phyloP scores from a whole-genome alignment of 768 basidiomycete genomes.

The Boletus pseudo-olivaceus region DNA sequence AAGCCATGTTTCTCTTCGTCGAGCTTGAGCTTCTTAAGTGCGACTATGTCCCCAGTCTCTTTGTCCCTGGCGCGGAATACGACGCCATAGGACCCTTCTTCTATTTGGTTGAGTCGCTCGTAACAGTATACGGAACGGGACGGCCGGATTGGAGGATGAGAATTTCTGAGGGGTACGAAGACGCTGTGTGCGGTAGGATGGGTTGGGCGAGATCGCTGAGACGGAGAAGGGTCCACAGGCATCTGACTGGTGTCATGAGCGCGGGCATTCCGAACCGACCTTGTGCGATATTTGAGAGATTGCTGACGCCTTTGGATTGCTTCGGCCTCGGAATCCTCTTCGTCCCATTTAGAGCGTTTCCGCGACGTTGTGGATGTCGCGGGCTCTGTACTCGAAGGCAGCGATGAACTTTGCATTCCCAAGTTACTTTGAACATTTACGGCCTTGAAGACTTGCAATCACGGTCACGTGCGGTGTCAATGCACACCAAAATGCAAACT shows the following conservation, averaged over 20 bases:
- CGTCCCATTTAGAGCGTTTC: slow-evolving; percentile 77
- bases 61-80: slow-evolving; percentile 97
- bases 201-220: slow-evolving; percentile 10
- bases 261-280: slow-evolving; percentile 30
- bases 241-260: slow-evolving; percentile 16
- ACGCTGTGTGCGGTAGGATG: slow-evolving; percentile 46
- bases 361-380: slow-evolving; percentile 52
- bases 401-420: slow-evolving; percentile 9
- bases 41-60: slow-evolving; percentile 92
- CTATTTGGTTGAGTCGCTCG: slow-evolving; percentile 94
- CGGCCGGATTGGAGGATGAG: slow-evolving; percentile 75
- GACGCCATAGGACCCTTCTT: slow-evolving; percentile 97
- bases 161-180: slow-evolving; percentile 71
- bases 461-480: slow-evolving; percentile 10
- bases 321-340: slow-evolving; percentile 43
- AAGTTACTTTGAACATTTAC: neutral
- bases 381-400: slow-evolving; percentile 30
- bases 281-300: slow-evolving; percentile 55
- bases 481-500: neutral
- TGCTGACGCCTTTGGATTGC: slow-evolving; percentile 33
- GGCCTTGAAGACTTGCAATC: neutral
- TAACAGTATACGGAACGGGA: slow-evolving; percentile 94
- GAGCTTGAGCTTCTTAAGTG: slow-evolving; percentile 95
- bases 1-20: slow-evolving; percentile 99
- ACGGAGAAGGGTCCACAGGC: slow-evolving; percentile 15